Evolutionary conservation across 2,329 filamentous ascomycete species (phyloP).

Genomic region (Pestalotiopsis sp.): DNA sequence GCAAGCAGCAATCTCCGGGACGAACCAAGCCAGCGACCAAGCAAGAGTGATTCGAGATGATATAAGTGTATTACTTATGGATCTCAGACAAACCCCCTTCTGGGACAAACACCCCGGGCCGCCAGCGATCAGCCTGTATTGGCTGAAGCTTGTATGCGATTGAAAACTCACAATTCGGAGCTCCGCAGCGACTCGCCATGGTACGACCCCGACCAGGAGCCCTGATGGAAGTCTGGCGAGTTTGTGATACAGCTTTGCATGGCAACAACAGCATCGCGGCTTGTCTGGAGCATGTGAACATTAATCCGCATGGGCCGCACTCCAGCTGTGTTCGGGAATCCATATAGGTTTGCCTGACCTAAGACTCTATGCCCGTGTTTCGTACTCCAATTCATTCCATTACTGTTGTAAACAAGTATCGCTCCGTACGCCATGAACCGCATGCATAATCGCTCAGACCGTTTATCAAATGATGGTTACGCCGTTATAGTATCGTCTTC

Average conservation of each 20-base stretch:
- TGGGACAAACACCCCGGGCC: background rate
- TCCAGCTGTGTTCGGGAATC: background rate
- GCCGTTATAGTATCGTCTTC: slow-evolving; percentile 11
- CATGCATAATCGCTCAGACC: background rate
- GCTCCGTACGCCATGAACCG: background rate
- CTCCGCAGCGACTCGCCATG: background rate
- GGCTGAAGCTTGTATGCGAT: background rate
- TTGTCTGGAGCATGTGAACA: background rate
- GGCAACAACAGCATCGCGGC: background rate
- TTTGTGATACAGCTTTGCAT: background rate
- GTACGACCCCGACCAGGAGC: background rate
- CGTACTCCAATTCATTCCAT: background rate
- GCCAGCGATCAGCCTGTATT: background rate
- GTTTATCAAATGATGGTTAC: background rate
- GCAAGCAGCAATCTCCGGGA: background rate
- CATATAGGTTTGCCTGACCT: background rate
- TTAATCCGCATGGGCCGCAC: background rate
- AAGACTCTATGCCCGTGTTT: background rate
- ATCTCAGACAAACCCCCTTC: background rate
- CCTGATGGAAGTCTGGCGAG: background rate
- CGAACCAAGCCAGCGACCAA: background rate
- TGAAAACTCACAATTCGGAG: background rate
- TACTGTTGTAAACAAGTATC: slow-evolving; percentile 2
- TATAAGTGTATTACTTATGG: background rate
- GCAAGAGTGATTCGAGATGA: background rate